phyloP scores from a whole-genome alignment of 2,329 filamentous ascomycete species.

The Emergomyces africanus region DNA sequence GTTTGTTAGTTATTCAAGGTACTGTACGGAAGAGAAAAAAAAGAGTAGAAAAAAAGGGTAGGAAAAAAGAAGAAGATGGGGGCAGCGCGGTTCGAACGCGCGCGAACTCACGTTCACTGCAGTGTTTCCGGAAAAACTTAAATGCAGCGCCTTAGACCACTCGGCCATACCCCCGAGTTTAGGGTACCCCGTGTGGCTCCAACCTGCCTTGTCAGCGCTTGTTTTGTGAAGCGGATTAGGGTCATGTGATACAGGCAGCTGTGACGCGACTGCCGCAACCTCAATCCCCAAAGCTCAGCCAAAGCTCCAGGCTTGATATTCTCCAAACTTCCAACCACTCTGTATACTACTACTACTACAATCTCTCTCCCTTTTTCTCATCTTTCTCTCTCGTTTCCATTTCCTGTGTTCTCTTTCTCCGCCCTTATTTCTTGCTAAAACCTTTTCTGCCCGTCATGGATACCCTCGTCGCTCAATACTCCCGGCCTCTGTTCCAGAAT shows the following conservation, averaged over 20 bases:
- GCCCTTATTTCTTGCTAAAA: not conserved
- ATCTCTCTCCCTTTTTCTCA: not conserved
- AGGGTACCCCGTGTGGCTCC: no score
- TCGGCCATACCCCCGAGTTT: constrained; percentile 2
- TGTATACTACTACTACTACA: no score
- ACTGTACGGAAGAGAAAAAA: no score
- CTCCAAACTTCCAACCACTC: not conserved
- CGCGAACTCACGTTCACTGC: constrained; percentile 4
- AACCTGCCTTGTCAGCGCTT: not conserved
- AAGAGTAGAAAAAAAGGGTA: not conserved
- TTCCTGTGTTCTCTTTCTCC: not conserved
- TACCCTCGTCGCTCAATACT: constrained; percentile 84
- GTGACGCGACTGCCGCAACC: constrained; percentile 1
- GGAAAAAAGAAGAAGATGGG: not conserved
- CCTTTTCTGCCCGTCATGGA: constrained; percentile 51
- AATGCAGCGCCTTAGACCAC: constrained; percentile 4
- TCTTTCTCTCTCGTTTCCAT: not conserved
- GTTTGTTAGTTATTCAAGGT: not conserved
- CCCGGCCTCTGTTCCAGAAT: constrained; percentile 59
- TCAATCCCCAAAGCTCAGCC: not conserved
- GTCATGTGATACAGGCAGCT: constrained; percentile 22
- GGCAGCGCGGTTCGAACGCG: constrained; percentile 3
- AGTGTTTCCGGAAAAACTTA: constrained; percentile 1
- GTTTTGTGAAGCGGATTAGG: not conserved
- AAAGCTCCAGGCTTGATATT: not conserved